phyloP scores from a whole-genome alignment of 495 filamentous ascomycete genomes.

The Aspergillus sclerotiicarbonarius region DNA sequence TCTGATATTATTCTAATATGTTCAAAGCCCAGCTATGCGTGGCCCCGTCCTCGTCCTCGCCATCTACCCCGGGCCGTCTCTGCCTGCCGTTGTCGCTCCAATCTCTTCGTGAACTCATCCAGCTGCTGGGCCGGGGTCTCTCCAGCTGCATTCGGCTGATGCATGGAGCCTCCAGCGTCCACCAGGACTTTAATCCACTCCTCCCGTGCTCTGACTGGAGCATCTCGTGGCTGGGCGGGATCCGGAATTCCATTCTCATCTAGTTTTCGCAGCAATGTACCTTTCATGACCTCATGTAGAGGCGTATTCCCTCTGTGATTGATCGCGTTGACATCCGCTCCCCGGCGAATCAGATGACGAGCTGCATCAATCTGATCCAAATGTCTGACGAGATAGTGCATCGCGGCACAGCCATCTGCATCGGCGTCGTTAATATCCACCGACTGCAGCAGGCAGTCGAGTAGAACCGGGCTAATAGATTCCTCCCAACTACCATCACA shows the following conservation, averaged over 20 bases:
- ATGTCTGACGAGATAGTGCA: conserved; percentile 18
- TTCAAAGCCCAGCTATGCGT: not conserved
- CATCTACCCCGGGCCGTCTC: not conserved
- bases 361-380: conserved; percentile 11
- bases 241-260: not conserved
- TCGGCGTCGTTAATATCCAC: conserved; percentile 13
- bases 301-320: conserved; percentile 18
- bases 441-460: conserved; percentile 7
- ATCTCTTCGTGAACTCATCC: not conserved
- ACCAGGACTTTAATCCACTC: conserved; percentile 4
- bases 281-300: conserved; percentile 12
- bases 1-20: no score
- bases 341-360: conserved; percentile 12
- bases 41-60: not conserved
- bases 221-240: not conserved
- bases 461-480: not conserved
- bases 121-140: conserved; percentile 6
- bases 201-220: conserved; percentile 4
- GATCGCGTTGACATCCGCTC: conserved; percentile 14
- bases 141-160: conserved; percentile 10
- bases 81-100: not conserved
- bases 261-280: not conserved
- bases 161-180: conserved; percentile 9
- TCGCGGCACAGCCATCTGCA: conserved; percentile 9
- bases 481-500: not conserved